Evolutionary conservation across 208 protist genomes (phyloP).

Genomic region (Tritrichomonas musculus): DNA sequence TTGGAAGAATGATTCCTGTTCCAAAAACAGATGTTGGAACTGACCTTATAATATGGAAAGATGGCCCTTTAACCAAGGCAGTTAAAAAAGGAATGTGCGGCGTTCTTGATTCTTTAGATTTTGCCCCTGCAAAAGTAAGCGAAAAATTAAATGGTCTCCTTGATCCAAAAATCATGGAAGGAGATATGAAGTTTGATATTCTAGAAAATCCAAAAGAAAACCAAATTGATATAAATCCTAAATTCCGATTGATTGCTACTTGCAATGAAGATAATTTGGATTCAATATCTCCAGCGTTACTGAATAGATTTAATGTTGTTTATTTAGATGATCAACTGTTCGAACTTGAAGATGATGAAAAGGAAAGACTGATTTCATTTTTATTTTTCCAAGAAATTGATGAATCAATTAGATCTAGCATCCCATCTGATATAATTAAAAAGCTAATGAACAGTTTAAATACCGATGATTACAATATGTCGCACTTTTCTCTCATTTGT

Average conservation of each 20-base stretch:
- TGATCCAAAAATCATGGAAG: neutral
- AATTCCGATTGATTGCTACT: neutral
- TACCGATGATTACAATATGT: too few species aligned
- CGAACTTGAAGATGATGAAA: too few species aligned
- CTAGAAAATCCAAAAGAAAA: neutral
- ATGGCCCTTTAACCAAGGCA: neutral
- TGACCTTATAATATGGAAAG: neutral
- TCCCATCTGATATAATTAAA: neutral
- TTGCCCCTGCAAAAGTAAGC: neutral
- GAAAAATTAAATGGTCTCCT: neutral
- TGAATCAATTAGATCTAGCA: neutral
- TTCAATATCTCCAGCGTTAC: neutral
- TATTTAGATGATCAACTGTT: neutral
- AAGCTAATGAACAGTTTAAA: neutral
- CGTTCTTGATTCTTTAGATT: neutral
- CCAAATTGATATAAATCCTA: neutral
- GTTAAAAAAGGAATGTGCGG: neutral
- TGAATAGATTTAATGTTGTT: neutral
- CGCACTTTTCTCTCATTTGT: too few species aligned
- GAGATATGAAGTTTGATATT: neutral
- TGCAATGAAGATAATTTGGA: neutral
- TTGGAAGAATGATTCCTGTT: neutral
- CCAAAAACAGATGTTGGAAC: neutral
- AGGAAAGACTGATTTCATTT: too few species aligned
- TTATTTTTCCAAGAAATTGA: too few species aligned